Evolutionary conservation across 805 yeast genomes (phyloP), one percentile per base, ranked within the genome.

Genomic region (Tetrapisispora fleetii): DNA sequence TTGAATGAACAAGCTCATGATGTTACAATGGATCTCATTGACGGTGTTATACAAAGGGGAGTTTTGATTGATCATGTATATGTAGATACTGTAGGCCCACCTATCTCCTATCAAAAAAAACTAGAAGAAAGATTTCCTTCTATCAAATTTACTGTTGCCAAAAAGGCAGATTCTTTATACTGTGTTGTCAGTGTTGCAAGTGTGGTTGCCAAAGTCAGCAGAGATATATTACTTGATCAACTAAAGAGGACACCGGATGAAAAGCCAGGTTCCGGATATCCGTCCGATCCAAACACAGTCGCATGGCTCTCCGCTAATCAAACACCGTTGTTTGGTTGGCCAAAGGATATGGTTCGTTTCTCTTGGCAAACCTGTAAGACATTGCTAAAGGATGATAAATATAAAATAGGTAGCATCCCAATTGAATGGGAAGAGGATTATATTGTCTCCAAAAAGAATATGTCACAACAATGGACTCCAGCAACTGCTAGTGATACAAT

Each of bases 31-130:
- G 79, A 71, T 16, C 68, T 93, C 51, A 88, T 93, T 37, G 77
- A 76, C 51, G 78, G 76, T 11, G 82, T 86, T 0, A 37, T 86
- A 4, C 77, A 74, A 30, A 67, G 70, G 35, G 85, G 86, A 1
- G 81, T 86, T 7, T 75, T 78, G 37, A 61, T 93, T 6, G 74
- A 71, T 27, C 87, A 87, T 60, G 77, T 90, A 0, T 93, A 76
- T 63, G 90, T 93, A 5, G 99, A 93, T 63, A 93, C 99, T 0
- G 99, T 93, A 39, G 99, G 99, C 0, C 97, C 98, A 1, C 98
- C 99, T 14, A 77, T 67, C 1, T 71, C 83, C 35, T 93, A 93
- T 63, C 95, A 85, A 59, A 77, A 74, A 37, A 93, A 91, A 64
- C 70, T 93, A 44, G 75, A 78, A 49, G 65, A 64, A 27, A 66